Base-by-base conservation (phyloP, 1,139 yeast species). In the Geotrichum citri-aurantii region DNA sequence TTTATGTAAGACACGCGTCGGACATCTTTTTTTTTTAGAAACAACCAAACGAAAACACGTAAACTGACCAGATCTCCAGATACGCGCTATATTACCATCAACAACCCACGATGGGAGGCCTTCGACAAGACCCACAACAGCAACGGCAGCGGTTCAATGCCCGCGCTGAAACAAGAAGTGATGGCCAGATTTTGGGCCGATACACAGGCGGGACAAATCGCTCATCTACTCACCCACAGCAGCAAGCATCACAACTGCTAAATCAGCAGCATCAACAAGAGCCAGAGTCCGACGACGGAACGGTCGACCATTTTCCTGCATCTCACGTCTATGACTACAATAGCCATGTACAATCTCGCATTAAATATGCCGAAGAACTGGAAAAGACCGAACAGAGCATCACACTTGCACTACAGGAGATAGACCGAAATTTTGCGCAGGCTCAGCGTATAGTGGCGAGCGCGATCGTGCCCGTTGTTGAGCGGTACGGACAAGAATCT, bases 331-430 rank as follows among this genome's bases (percentile, higher is more conserved):
- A n/a, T n/a, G 37, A 31, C n/a, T 6, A 14, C 14, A n/a, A 31
- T n/a, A n/a, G n/a, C n/a, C n/a, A n/a, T 14, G 37, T 3, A 31
- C n/a, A 31, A 12, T 3, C 10, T 12, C 14, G 37, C 37, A 31
- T 31, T 40, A 55, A 50, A 10, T 48, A 54, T 40, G 69, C 72
- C 27, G 78, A 76, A 51, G 89, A 86, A 65, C 74, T 88, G 58
- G 95, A 89, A 66, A 77, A 82, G 65, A 73, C 90, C 48, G 96
- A 91, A 66, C 96, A 88, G 69, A 88, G 85, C 66, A 88, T 90
- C 50, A 89, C 96, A 0, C 74, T 87, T 57, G 83, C 85, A 1
- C 73, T 91, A 55, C 97, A 89, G 70, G 86, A 85, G 61, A 88
- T 91, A 33, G 96, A 91, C 72, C 80, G 83, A 60, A 84, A 86